These are phyloP conservation scores for Cercospora sp. DNA, from an alignment of 2,329 filamentous ascomycete species.

Conservation along the genomic window DNA sequence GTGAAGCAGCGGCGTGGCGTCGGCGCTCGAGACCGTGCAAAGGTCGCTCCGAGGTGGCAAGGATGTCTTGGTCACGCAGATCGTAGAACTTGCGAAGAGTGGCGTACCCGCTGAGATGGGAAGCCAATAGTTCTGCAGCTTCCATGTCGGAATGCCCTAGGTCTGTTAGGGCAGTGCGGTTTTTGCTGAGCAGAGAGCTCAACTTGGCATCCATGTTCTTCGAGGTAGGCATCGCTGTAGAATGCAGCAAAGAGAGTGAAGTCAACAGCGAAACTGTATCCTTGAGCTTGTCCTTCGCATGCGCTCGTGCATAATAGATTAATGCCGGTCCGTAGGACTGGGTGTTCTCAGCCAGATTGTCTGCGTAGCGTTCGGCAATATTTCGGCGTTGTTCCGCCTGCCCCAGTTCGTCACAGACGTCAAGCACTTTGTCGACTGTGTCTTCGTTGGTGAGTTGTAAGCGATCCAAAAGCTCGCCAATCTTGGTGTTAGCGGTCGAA, in stretches of 20 bases:
- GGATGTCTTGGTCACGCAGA: conserved; percentile 69
- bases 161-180: conserved; percentile 68
- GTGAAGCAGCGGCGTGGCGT: conserved; percentile 68
- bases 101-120: conserved; percentile 87
- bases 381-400: conserved; percentile 76
- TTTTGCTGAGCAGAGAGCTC: conserved; percentile 66
- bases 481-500: conserved; percentile 68
- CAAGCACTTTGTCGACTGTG: conserved; percentile 79
- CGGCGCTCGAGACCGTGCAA: conserved; percentile 61
- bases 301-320: conserved; percentile 86
- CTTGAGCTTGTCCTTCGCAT: conserved; percentile 74
- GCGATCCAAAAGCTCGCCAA: conserved; percentile 70
- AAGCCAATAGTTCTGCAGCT: conserved; percentile 79
- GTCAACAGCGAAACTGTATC: conserved; percentile 84
- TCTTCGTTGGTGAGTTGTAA: conserved; percentile 69
- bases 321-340: conserved; percentile 73
- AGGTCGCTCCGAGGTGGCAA: conserved; percentile 34
- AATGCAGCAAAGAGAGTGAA: conserved; percentile 83
- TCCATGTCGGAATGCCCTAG: conserved; percentile 75
- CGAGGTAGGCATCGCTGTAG: conserved; percentile 72
- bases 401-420: conserved; percentile 73
- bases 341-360: conserved; percentile 70
- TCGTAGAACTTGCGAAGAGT: conserved; percentile 89
- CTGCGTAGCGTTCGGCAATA: conserved; percentile 84
- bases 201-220: conserved; percentile 73